A percentile compares a stretch with the other conserved stretches of the same genome.
Conservation (phyloP, 306 rosid genomes). For the Psophocarpus tetragonolobus region DNA sequence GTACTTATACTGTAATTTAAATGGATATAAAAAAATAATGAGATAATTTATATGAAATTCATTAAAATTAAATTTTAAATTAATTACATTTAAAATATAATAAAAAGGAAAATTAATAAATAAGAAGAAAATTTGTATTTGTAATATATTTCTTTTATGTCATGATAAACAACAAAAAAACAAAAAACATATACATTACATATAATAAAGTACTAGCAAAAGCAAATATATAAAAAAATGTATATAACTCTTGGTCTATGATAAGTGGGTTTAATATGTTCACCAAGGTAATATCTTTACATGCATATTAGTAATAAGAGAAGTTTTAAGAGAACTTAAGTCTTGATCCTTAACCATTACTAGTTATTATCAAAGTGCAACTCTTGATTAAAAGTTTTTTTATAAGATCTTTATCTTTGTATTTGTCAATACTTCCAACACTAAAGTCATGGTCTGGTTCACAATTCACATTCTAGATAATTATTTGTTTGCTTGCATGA, state of each 20-base stretch:
- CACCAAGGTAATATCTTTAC: conserved; percentile 46
- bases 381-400: background rate
- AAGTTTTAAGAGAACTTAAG: background rate
- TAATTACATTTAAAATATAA: too few species aligned
- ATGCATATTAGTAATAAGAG: conserved; percentile 25
- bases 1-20: too few species aligned
- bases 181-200: too few species aligned
- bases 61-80: too few species aligned
- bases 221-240: too few species aligned
- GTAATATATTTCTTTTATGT: too few species aligned
- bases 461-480: background rate
- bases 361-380: background rate
- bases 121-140: too few species aligned
- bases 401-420: background rate
- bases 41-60: too few species aligned
- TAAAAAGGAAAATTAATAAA: too few species aligned
- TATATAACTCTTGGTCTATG: conserved; percentile 57
- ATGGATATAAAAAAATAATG: too few species aligned
- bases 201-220: too few species aligned
- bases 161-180: too few species aligned
- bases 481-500: background rate
- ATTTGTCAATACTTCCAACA: background rate
- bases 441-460: background rate
- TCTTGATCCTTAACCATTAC: background rate
- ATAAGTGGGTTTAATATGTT: conserved; percentile 45